Percentiles rank a stretch among this genome's conserved stretches.
Evolutionary conservation across 1,139 yeast genomes (phyloP).

Genomic region (Geotrichum aggregatum): DNA sequence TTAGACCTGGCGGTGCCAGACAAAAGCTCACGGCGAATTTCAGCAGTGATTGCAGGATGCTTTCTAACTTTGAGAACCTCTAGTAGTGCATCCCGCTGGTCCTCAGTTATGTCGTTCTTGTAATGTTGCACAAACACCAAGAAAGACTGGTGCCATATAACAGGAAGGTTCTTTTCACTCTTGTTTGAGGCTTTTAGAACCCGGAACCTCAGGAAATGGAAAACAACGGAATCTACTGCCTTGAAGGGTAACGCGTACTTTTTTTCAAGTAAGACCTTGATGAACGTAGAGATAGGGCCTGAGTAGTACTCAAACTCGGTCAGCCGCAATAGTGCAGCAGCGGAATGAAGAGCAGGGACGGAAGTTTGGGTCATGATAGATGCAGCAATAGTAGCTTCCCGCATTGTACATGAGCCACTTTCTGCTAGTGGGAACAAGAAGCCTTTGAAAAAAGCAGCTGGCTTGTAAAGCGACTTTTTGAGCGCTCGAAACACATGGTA

Average conservation of each 20-base stretch:
- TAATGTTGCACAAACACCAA: slow-evolving; percentile 91
- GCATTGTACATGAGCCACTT: slow-evolving; percentile 58
- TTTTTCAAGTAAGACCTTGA: slow-evolving; percentile 82
- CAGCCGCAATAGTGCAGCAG: slow-evolving; percentile 88
- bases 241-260: slow-evolving; percentile 96
- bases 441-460: slow-evolving; percentile 96
- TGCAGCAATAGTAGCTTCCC: slow-evolving; percentile 94
- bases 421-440: slow-evolving; percentile 83
- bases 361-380: slow-evolving; percentile 86
- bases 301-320: slow-evolving; percentile 70
- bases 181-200: slow-evolving; percentile 37
- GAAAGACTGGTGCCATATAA: slow-evolving; percentile 95
- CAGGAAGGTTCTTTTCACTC: slow-evolving; percentile 63
- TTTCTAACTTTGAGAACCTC: slow-evolving; percentile 89
- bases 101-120: slow-evolving; percentile 94
- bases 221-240: slow-evolving; percentile 91
- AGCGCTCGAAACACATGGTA: slow-evolving; percentile 88
- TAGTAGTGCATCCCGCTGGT: slow-evolving; percentile 87
- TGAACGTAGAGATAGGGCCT: slow-evolving; percentile 87
- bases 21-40: slow-evolving; percentile 83
- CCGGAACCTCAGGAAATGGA: slow-evolving; percentile 79
- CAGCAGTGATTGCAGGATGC: slow-evolving; percentile 87
- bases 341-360: slow-evolving; percentile 89
- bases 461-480: slow-evolving; percentile 90
- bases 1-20: slow-evolving; percentile 50